Evolutionary conservation across 768 basidiomycete genomes (phyloP), one percentile per base, ranked within the genome.

Genomic region (Lactifluus hygrophoroides): DNA sequence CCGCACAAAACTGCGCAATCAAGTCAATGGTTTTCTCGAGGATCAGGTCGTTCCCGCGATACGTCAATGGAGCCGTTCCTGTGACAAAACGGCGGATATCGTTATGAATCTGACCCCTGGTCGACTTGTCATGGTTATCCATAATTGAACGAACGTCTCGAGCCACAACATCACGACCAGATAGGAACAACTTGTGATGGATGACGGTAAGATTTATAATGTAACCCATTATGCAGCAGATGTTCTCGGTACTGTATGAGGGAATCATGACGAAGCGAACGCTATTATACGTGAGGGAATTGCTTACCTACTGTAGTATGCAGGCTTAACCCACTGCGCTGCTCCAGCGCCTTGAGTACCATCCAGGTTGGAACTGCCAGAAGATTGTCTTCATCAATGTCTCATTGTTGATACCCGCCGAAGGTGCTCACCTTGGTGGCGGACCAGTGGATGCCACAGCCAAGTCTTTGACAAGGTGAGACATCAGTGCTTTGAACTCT

Each of bases 1-100:
- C 25, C 0, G n/a, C 19, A 43, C 58, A 59, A 34, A 16, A 35
- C 19, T 49, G 46, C 3, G 13, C 42, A 5, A 59, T 59, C 46
- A 59, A 35, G 8, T 59, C 58, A n/a, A 49, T 54, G 6, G 43
- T 59, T 27, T 48, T 59, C 19, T 54, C 52, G 9, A 54, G 11
- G 4, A 54, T 19, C n/a, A 54, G n/a, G 28, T 59, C 58, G 9
- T 11, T 51, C 21, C 55, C 34, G 32, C n/a, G 49, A 25, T 2
- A 43, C 28, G 48, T 5, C 13, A n/a, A n/a, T n/a, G 16, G 25
- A 11, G 42, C 32, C 16, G 19, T 32, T 25, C 48, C 52, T 10
- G 44, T 38, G 19, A 57, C 27, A 23, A 57, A 57, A 16, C 19
- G 16, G 5, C 43, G 34, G 43, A 57, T 45, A 51, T 51, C 43